phyloP scores from a whole-genome alignment of 1,284 basidiomycete species.

The Peniophora sp. region DNA sequence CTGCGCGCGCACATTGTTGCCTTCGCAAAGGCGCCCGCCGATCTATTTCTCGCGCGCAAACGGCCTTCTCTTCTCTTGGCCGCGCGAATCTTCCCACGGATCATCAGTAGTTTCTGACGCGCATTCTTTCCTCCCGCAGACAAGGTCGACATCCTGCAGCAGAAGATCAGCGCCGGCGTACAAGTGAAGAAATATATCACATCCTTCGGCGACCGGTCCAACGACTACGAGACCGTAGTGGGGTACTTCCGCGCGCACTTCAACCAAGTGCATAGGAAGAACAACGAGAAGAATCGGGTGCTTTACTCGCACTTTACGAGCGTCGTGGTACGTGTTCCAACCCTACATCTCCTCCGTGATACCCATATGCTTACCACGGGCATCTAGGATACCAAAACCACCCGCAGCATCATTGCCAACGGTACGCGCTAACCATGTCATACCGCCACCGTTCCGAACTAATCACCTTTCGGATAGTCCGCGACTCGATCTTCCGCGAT shows the following conservation, averaged over 20 bases:
- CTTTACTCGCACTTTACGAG: constrained; percentile 75
- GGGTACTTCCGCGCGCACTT: constrained; percentile 81
- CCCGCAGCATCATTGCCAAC: constrained; percentile 73
- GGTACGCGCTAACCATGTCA: constrained; percentile 33
- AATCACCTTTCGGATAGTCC: constrained; percentile 32
- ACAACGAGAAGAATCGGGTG: constrained; percentile 70
- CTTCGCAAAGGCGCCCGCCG: no score
- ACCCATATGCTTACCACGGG: not conserved
- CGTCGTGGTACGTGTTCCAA: constrained; percentile 53
- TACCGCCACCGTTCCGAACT: constrained; percentile 6
- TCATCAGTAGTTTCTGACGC: constrained; percentile 5
- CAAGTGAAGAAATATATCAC: constrained; percentile 66
- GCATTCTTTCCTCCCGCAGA: constrained; percentile 31
- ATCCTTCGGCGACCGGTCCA: constrained; percentile 70
- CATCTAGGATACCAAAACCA: constrained; percentile 67
- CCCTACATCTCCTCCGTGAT: not conserved
- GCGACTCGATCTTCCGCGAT: constrained; percentile 65
- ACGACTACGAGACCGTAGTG: constrained; percentile 72
- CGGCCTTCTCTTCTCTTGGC: not conserved
- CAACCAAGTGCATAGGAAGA: constrained; percentile 69
- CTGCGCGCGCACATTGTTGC: not conserved
- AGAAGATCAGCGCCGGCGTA: constrained; percentile 59
- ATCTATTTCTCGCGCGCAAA: no score
- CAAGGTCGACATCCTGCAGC: constrained; percentile 67
- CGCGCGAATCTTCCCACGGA: not conserved